Evolutionary conservation across 768 basidiomycete genomes (phyloP), one percentile per base, ranked within the genome.

Genomic region (Psilocybe azurescens): DNA sequence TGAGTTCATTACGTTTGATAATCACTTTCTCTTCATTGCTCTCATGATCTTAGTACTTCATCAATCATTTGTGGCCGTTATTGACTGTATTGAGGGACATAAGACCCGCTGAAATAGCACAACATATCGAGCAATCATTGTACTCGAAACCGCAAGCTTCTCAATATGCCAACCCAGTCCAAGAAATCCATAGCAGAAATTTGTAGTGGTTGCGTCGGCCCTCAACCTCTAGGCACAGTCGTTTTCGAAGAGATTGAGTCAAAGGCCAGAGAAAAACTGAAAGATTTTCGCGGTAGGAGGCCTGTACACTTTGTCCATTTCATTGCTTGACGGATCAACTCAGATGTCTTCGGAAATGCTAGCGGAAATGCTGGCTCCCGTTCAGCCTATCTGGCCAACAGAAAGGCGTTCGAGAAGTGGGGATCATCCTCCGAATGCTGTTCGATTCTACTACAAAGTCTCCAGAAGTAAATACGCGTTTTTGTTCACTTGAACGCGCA

Each of bases 251-350:
- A 87, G 64, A 83, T 93, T 53, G 89, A 92, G 66, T 79, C 78
- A n/a, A 85, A 83, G 52, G 91, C 90, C 3, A 81, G 78, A 65
- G 86, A 91, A 67, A 84, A 76, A 39, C 77, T 88, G 65, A 88
- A 88, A 68, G 77, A 87, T 58, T 74, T 84, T 60, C 76, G 78
- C 50, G 82, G 89, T 86, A 69, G 53, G 82, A 48, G 24, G 24
- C 2, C 13, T 8, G 24, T 20, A 44, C 29, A 30, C 29, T 3
- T 3, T 3, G 2, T 5, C 33, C 7, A 5, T 5, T 39, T 28
- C 10, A 33, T 61, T n/a, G 10, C 38, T 28, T 18, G 30, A 11
- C 24, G 24, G 30, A 41, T 18, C 18, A 16, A 62, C 1, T 47
- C 47, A 80, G 91, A 86, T 59, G 74, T 90, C 8, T 95, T 88